Percentiles rank a stretch among this genome's conserved stretches.
Conservation (phyloP, 148 eudicot species). For the Simmondsia chinensis region DNA sequence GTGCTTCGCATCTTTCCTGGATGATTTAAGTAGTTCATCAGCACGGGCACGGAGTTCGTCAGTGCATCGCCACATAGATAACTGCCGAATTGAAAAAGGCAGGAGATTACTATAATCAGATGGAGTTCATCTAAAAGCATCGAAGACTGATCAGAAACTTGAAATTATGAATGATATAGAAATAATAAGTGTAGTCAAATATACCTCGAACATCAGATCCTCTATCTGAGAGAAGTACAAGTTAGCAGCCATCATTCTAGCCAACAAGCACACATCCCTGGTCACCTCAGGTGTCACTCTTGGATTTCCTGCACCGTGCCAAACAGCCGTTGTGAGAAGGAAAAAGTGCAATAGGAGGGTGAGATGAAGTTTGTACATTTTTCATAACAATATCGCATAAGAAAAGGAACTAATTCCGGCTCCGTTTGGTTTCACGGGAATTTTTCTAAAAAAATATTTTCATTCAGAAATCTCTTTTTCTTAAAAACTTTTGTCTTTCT, state of each 20-base stretch:
- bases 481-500: too few species aligned
- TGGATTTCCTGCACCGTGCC: conserved; percentile 68
- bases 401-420: too few species aligned
- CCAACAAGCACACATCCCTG: conserved; percentile 96
- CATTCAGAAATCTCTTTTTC: too few species aligned
- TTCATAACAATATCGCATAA: not conserved
- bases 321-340: not conserved
- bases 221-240: conserved; percentile 93
- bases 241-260: conserved; percentile 99
- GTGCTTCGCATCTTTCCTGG: conserved; percentile 86
- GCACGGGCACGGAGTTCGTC: conserved; percentile 87
- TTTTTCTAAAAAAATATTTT: too few species aligned
- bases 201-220: conserved; percentile 99
- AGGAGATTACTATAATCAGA: not conserved
- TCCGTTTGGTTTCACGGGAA: too few species aligned
- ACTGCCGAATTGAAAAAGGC: conserved; percentile 29
- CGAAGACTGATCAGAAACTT: not conserved
- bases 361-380: too few species aligned
- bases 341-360: too few species aligned
- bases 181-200: not conserved
- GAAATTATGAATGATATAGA: not conserved
- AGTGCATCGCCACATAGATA: conserved; percentile 98
- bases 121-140: not conserved
- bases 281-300: conserved; percentile 99
- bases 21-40: conserved; percentile 53